Evolutionary conservation across 257 asterid species (phyloP).

Genomic region (Solanum gandarillasii): DNA sequence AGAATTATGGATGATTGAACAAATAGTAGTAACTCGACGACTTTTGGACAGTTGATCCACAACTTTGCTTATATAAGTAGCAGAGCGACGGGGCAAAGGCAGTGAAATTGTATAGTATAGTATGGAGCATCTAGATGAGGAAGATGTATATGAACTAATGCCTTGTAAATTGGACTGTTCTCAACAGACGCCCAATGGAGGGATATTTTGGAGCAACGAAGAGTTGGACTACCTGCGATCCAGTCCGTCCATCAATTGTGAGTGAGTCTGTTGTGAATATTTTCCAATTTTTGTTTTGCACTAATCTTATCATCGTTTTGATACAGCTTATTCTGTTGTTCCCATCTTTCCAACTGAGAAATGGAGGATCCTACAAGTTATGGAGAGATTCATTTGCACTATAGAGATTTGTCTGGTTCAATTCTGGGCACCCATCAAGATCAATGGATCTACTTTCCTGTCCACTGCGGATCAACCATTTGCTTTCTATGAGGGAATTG

Average conservation of each 20-base stretch:
- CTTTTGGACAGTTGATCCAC: too few species aligned
- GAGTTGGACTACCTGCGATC: too few species aligned
- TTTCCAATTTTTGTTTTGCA: neutral
- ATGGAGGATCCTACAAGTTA: neutral
- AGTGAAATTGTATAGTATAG: too few species aligned
- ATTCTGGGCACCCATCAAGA: too few species aligned
- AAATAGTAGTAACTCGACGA: too few species aligned
- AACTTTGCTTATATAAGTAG: too few species aligned
- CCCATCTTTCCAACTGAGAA: too few species aligned
- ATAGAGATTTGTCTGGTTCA: too few species aligned
- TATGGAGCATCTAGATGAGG: neutral
- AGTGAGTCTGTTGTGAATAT: neutral
- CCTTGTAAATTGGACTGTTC: neutral
- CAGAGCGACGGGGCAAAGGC: too few species aligned
- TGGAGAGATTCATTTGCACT: fast-evolving
- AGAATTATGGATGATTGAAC: too few species aligned
- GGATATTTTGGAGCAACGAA: neutral
- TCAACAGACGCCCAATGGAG: fast-evolving
- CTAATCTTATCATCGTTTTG: neutral
- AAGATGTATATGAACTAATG: neutral
- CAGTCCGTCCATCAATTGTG: neutral
- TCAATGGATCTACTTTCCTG: too few species aligned
- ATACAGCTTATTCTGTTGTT: neutral
- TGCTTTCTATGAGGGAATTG: fast-evolving
- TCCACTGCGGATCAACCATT: too few species aligned